Evolutionary conservation across 1,284 basidiomycete species (phyloP), one percentile per base, ranked within the genome.

Genomic region (Tylopilus orsonianus): DNA sequence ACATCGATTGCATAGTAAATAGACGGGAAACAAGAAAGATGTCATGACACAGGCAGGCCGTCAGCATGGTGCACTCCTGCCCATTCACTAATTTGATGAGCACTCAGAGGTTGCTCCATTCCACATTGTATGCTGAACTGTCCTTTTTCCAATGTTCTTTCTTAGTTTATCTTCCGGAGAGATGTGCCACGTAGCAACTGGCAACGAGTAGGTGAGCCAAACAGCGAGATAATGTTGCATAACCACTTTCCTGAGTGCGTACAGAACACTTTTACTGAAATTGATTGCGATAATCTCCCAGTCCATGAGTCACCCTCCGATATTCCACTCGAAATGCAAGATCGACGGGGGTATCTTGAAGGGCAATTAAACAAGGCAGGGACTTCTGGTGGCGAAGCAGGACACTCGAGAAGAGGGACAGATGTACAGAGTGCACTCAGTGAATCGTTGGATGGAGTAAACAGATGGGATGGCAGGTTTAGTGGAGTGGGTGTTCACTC

Each of bases 21-120:
- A 94, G 88, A 87, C 87, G 2, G 90, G 92, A 5, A 96, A 93
- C 56, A 79, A 85, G 52, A 85, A 81, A 64, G 97, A 99, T 63
- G 71, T 91, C 38, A 98, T 97, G 0, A 99, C 99, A 97, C 90
- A 93, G 63, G 85, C 95, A 5, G 97, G 97, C 7, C 82, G 87
- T 57, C 90, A 97, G 65, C 78, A 86, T 41, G 86, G 85, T 19
- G 88, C 90, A 16, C 69, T 99, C 32, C 97, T 96, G 0, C 78
- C 99, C 27, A 97, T 99, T 60, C 80, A 96, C 34, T 87, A 96
- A 59, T 99, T 99, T 73, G 99, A 99, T 64, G 93, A 97, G 62
- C 97, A 99, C 68, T 96, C 93, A 0, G 90, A 77, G 93, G 55
- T 71, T 98, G 14, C 74, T 98, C 23, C 87, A 88, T 49, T 80